Evolutionary conservation across 2,329 filamentous ascomycete genomes (phyloP).

Genomic region (Fusarium illudens): DNA sequence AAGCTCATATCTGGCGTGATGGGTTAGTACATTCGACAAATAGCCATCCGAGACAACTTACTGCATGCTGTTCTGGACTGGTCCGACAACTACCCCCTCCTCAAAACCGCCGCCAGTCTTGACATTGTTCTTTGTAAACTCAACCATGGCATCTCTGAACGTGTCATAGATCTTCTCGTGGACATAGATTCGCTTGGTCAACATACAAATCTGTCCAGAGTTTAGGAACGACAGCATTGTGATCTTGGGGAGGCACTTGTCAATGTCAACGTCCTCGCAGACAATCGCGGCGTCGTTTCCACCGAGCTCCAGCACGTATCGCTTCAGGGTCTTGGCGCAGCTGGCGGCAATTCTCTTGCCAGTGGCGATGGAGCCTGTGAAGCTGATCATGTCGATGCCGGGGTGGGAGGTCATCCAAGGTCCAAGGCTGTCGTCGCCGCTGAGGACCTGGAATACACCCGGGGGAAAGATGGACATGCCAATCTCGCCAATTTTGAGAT

Average conservation of each 20-base stretch:
- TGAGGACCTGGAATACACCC: constrained; percentile 68
- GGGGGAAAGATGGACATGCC: constrained; percentile 65
- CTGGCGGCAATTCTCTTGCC: constrained; percentile 68
- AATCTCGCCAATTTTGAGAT: constrained; percentile 67
- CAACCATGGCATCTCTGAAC: constrained; percentile 54
- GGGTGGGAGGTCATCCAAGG: constrained; percentile 66
- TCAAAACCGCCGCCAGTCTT: constrained; percentile 56
- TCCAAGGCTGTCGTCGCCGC: constrained; percentile 67
- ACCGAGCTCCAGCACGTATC: constrained; percentile 65
- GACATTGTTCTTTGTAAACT: constrained; percentile 40
- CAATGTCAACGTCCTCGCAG: constrained; percentile 64
- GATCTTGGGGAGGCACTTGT: constrained; percentile 24
- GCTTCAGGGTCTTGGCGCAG: constrained; percentile 64
- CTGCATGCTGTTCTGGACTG: constrained; percentile 69
- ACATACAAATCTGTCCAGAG: constrained; percentile 53
- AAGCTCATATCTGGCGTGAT: not conserved
- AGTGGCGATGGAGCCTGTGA: constrained; percentile 67
- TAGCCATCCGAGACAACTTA: constrained; percentile 36
- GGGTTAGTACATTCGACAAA: not conserved
- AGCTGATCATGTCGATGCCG: constrained; percentile 67
- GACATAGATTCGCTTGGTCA: constrained; percentile 67
- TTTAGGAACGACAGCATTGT: constrained; percentile 57
- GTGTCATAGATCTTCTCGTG: constrained; percentile 67
- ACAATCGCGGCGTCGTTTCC: constrained; percentile 67
- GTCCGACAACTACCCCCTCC: constrained; percentile 56